phyloP scores from a whole-genome alignment of 768 basidiomycete genomes.

The Amanita muscaria region DNA sequence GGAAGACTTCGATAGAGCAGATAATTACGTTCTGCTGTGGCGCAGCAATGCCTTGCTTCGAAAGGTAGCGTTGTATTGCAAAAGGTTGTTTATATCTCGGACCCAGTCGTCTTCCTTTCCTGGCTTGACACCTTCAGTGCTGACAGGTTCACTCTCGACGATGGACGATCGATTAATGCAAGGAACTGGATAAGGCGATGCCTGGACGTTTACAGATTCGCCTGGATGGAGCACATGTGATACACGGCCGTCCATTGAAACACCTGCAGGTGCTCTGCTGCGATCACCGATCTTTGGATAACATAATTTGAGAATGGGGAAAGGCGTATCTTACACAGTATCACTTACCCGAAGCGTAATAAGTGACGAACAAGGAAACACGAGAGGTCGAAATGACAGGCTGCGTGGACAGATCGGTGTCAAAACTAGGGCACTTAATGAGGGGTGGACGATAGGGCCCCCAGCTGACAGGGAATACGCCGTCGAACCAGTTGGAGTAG shows the following conservation, averaged over 20 bases:
- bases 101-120: conserved; percentile 93
- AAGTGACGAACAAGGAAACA: conserved; percentile 77
- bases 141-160: conserved; percentile 37
- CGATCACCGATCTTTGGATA: conserved; percentile 66
- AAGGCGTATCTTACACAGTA: background rate
- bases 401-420: conserved; percentile 96
- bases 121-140: conserved; percentile 59
- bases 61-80: conserved; percentile 94
- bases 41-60: conserved; percentile 78
- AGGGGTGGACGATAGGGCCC: conserved; percentile 93
- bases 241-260: conserved; percentile 89
- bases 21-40: conserved; percentile 54
- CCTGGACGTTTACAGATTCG: conserved; percentile 77
- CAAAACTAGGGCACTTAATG: conserved; percentile 79
- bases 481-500: conserved; percentile 93
- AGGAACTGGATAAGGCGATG: conserved; percentile 84
- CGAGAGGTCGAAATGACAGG: conserved; percentile 83
- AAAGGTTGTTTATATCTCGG: conserved; percentile 88
- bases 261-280: conserved; percentile 78
- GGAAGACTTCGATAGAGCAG: no score
- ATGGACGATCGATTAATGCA: conserved; percentile 87
- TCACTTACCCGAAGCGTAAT: conserved; percentile 61
- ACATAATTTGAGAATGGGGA: background rate
- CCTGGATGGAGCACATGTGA: conserved; percentile 77
- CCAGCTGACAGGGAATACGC: conserved; percentile 95